phyloP scores from a whole-genome alignment of 2,329 filamentous ascomycete genomes.

The Aspergillus jensenii region DNA sequence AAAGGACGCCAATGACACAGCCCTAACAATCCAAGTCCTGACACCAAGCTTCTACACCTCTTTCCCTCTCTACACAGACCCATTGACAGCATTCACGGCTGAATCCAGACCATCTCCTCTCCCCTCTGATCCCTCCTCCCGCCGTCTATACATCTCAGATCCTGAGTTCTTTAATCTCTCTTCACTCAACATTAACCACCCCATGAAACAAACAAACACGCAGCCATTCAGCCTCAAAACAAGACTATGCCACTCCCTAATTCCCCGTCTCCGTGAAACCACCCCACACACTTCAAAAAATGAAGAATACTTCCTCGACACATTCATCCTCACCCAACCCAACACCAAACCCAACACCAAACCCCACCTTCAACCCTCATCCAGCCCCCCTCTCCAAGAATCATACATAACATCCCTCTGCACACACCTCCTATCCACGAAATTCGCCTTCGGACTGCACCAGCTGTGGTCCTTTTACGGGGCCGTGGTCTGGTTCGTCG shows the following conservation, averaged over 20 bases:
- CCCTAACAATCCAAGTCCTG: constrained; percentile 1
- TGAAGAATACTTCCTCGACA: too few relatives aligned
- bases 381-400: background rate
- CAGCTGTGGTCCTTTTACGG: background rate
- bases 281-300: background rate
- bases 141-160: background rate
- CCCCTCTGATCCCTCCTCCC: background rate
- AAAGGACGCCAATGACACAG: background rate
- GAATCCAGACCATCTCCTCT: background rate
- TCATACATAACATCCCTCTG: background rate
- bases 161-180: background rate
- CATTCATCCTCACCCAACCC: background rate
- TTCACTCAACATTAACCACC: background rate
- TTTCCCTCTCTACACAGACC: background rate
- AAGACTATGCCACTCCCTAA: background rate
- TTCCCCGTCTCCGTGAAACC: too few relatives aligned
- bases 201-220: too few relatives aligned
- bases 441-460: background rate
- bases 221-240: too few relatives aligned
- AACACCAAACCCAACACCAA: background rate
- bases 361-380: background rate
- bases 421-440: background rate
- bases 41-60: constrained; percentile 2
- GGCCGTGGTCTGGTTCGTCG: background rate
- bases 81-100: background rate